Conservation (phyloP, 2,329 filamentous ascomycete species). For the Fusarium kyushuense region DNA sequence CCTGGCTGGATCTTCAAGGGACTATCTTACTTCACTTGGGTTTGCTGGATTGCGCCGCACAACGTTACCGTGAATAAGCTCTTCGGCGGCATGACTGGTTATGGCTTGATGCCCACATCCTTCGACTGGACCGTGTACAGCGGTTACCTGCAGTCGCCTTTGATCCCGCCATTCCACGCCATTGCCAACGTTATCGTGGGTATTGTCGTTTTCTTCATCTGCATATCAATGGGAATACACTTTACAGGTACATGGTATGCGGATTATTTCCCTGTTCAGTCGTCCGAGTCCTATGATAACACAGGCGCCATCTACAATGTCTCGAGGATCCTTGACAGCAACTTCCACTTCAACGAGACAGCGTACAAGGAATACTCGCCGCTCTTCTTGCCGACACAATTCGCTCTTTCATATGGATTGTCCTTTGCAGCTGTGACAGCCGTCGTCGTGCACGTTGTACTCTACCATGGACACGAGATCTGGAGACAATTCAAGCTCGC, state of each 20-base stretch:
- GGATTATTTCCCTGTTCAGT: conserved; percentile 72
- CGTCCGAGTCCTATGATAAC: conserved; percentile 73
- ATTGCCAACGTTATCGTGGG: conserved; percentile 67
- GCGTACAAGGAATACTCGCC: conserved; percentile 75
- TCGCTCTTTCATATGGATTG: conserved; percentile 69
- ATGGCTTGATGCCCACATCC: conserved; percentile 71
- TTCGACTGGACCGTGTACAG: conserved; percentile 66
- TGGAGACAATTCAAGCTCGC: conserved; percentile 67
- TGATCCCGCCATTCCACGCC: conserved; percentile 66
- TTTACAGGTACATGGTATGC: conserved; percentile 69
- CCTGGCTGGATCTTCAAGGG: conserved; percentile 73
- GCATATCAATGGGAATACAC: conserved; percentile 69
- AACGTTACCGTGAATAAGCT: conserved; percentile 71
- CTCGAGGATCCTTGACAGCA: conserved; percentile 66
- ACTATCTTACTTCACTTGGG: conserved; percentile 71
- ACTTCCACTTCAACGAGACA: conserved; percentile 69
- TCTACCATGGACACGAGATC: conserved; percentile 69
- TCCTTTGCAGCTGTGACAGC: conserved; percentile 76
- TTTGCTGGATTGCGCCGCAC: conserved; percentile 72
- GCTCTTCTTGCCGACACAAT: conserved; percentile 73
- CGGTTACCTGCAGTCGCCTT: conserved; percentile 62
- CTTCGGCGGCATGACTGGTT: conserved; percentile 69
- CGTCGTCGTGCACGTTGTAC: conserved; percentile 66
- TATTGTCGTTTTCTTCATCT: conserved; percentile 66
- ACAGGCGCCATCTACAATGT: conserved; percentile 71